Evolutionary conservation across 345 rosid genomes (phyloP), one percentile per base, ranked within the genome.

Genomic region (Camelina laxa): DNA sequence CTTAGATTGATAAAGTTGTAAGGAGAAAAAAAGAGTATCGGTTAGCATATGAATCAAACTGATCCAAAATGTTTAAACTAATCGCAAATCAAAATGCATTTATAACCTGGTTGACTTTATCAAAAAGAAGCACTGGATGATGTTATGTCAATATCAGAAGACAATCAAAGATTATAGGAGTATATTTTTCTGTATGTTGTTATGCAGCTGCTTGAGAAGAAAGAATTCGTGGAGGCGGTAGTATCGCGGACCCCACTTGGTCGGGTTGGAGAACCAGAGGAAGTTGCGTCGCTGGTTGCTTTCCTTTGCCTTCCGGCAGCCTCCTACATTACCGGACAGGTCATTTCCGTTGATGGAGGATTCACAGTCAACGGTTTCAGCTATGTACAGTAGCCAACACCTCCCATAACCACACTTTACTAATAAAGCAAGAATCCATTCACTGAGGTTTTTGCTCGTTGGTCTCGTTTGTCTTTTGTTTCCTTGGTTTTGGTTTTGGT

Each of bases 261-360:
- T 65, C 93, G 97, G 0, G 57, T 89, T 20, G 97, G 90, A 61
- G 93, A 93, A 68, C 79, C 98, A 17, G 80, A 81, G 61, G 97
- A 93, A 80, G 98, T 91, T 0, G 80, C 97, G 7, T 87, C 91
- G 4, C 54, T 78, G 22, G 96, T 88, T 69, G 91, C 91, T 54
- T 89, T 89, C 78, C 88, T 89, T 14, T 89, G 96, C 67, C 73
- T 89, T 60, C 96, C 97, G 0, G 92, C 92, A 67, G 84, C 97
- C 7, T 87, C 95, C 21, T 89, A 88, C 82, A 81, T 91, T 27
- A 89, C 97, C 74, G 82, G 82, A 22, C 82, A 79, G 57, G 56
- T 69, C 2, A 79, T 79, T 12, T 69, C 75, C 0, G 82, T 79
- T 6, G 82, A 79, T 1, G 82, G 82, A 69, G 82, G 82, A 60